Conservation (phyloP, 495 filamentous ascomycete species). For the Lichenothelia convexa region DNA sequence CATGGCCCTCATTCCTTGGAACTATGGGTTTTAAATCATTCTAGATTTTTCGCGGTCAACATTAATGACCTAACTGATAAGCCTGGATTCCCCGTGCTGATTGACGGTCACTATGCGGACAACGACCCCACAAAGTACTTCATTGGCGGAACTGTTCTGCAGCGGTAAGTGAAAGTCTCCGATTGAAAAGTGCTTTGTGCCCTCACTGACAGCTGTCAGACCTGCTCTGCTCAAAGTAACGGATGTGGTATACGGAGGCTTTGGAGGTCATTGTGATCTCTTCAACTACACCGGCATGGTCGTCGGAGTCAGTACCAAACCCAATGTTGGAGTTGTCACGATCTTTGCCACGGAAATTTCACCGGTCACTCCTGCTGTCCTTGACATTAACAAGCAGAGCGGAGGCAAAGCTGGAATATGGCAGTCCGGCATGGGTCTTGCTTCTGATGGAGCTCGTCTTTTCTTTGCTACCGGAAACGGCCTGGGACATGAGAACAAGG, state of each 20-base stretch:
- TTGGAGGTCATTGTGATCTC: slow-evolving; percentile 28
- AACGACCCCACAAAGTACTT: slow-evolving; percentile 27
- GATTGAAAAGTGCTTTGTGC: too few relatives aligned
- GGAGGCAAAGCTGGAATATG: slow-evolving; percentile 26
- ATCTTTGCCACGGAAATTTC: slow-evolving; percentile 20
- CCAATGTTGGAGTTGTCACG: slow-evolving; percentile 13
- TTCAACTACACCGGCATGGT: slow-evolving; percentile 30
- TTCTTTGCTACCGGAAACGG: slow-evolving; percentile 29
- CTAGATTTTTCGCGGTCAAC: slow-evolving; percentile 24
- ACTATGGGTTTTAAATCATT: too few relatives aligned
- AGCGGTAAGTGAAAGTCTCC: too few relatives aligned
- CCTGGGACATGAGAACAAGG: slow-evolving; percentile 20
- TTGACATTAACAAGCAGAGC: slow-evolving; percentile 10
- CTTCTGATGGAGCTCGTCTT: slow-evolving; percentile 23
- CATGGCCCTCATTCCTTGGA: too few relatives aligned
- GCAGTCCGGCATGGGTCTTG: slow-evolving; percentile 25
- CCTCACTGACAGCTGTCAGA: too few relatives aligned
- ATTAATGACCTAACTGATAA: slow-evolving; percentile 19
- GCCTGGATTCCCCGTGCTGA: slow-evolving; percentile 20
- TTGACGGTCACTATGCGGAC: slow-evolving; percentile 23
- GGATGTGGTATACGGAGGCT: slow-evolving; percentile 20
- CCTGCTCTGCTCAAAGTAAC: slow-evolving; percentile 18
- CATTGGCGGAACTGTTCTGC: slow-evolving; percentile 25
- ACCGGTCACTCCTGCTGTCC: too few relatives aligned
- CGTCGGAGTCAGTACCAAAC: slow-evolving; percentile 18